Evolutionary conservation across 129 eudicot species (phyloP).

Genomic region (Escallonia rubra): DNA sequence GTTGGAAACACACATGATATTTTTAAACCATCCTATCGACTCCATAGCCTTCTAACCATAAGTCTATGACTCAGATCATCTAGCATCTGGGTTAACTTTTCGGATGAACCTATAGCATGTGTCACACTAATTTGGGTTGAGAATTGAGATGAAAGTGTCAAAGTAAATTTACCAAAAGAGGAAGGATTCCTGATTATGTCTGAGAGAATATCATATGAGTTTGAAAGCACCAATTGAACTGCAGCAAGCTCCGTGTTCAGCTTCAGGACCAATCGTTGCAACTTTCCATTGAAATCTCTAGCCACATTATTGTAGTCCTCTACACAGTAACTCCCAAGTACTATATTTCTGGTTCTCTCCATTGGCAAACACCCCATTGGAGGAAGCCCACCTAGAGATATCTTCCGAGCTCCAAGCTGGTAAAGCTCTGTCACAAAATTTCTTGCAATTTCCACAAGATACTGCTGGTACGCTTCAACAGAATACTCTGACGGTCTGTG

Average conservation of each 20-base stretch:
- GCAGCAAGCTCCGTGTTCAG: slow-evolving; percentile 51
- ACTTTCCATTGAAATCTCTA: slow-evolving; percentile 48
- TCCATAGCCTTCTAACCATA: too few species aligned
- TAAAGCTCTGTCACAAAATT: slow-evolving; percentile 49
- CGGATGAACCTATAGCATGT: background rate
- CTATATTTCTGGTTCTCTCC: slow-evolving; percentile 45
- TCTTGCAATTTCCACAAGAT: slow-evolving; percentile 46
- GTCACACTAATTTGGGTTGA: background rate
- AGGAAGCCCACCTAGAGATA: slow-evolving; percentile 71
- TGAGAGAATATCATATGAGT: slow-evolving; percentile 48
- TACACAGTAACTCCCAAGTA: slow-evolving; percentile 29
- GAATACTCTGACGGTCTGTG: slow-evolving; percentile 37
- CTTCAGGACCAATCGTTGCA: slow-evolving; percentile 35
- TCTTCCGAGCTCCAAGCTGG: slow-evolving; percentile 71
- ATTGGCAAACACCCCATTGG: slow-evolving; percentile 93
- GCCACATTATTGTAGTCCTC: slow-evolving; percentile 74
- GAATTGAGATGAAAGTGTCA: background rate
- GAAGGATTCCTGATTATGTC: slow-evolving; percentile 58
- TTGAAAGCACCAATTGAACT: slow-evolving; percentile 63
- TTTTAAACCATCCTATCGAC: too few species aligned
- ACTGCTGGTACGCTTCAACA: slow-evolving; percentile 48
- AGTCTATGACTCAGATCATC: too few species aligned
- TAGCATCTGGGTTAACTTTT: too few species aligned
- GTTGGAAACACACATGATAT: too few species aligned
- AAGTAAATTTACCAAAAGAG: slow-evolving; percentile 48